Conservation (phyloP, 352 stramenopile species). For the Phytophthora europaea region DNA sequence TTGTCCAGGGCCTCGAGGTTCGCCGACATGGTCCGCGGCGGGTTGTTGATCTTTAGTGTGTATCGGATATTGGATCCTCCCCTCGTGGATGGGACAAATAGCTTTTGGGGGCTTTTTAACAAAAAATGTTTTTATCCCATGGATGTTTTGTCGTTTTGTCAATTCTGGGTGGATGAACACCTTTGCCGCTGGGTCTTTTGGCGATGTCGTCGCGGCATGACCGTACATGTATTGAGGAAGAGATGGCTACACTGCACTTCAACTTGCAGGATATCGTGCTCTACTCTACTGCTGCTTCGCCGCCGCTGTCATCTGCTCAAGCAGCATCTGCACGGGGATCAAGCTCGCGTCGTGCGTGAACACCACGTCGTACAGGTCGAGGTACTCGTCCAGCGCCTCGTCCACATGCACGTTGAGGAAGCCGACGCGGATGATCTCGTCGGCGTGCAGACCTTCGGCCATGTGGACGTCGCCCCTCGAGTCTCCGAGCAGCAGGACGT, state of each 20-base stretch:
- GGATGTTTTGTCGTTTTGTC: no score
- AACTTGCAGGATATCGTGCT: neutral
- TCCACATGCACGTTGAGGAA: slow-evolving; percentile 80
- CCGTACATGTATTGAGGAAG: no score
- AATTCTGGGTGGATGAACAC: no score
- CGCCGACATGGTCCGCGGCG: slow-evolving; percentile 33
- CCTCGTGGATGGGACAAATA: neutral
- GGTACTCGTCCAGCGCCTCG: slow-evolving; percentile 73
- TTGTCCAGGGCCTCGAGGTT: slow-evolving; percentile 66
- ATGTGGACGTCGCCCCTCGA: slow-evolving; percentile 71
- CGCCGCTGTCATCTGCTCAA: slow-evolving; percentile 49
- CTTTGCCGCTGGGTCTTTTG: no score
- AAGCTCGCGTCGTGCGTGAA: slow-evolving; percentile 76
- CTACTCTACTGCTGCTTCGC: neutral
- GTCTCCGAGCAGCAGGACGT: slow-evolving; percentile 77
- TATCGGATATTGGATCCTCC: neutral
- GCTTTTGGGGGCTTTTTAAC: neutral
- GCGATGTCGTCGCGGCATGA: no score
- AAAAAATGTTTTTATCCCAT: no score
- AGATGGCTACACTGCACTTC: neutral
- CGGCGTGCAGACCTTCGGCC: slow-evolving; percentile 60
- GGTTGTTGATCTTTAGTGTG: slow-evolving; percentile 11
- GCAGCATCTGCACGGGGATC: slow-evolving; percentile 50
- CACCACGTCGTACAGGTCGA: slow-evolving; percentile 72
- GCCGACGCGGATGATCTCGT: slow-evolving; percentile 73